Percentiles rank a stretch among this genome's conserved stretches.
phyloP scores from a whole-genome alignment of 2,329 filamentous ascomycete species.

The Zalaria sp. region DNA sequence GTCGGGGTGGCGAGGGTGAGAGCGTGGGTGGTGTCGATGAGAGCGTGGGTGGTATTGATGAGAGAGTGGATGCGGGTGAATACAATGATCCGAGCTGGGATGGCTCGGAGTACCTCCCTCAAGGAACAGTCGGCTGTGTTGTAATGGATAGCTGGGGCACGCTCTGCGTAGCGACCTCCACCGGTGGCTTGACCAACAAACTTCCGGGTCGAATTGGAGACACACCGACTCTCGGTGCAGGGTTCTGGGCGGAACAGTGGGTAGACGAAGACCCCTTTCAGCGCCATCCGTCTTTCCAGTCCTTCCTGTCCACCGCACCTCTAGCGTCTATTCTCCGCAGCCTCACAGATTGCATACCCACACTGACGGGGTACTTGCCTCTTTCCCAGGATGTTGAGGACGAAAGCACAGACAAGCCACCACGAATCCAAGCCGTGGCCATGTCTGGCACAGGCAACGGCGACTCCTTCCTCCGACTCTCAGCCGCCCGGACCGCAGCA shows the following conservation, averaged over 20 bases:
- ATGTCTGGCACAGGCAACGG: constrained; percentile 51
- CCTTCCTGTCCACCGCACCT: constrained; percentile 7
- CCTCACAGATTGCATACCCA: constrained; percentile 47
- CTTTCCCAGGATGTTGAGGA: not conserved
- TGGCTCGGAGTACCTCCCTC: constrained; percentile 53
- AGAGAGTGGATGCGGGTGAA: constrained; percentile 1
- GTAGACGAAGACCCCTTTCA: constrained; percentile 24
- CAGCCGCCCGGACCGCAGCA: constrained; percentile 56
- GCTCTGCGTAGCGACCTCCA: constrained; percentile 51
- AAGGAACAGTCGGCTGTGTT: constrained; percentile 75
- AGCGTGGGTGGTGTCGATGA: not conserved
- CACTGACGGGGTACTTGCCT: constrained; percentile 21
- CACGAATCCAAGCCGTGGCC: constrained; percentile 9
- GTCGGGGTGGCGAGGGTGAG: not conserved
- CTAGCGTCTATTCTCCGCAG: constrained; percentile 22
- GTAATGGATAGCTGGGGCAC: constrained; percentile 65
- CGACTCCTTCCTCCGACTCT: constrained; percentile 66
- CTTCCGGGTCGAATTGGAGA: constrained; percentile 73
- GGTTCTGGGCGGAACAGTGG: constrained; percentile 88
- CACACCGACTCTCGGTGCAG: constrained; percentile 69
- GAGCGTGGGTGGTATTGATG: not conserved
- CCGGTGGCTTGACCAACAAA: constrained; percentile 80
- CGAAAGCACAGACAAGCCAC: not conserved
- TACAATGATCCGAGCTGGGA: constrained; percentile 36
- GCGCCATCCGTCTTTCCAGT: not conserved